These are phyloP conservation scores for Perkinsus olseni DNA, from an alignment of 169 alveolate genomes.

Conservation along the genomic window DNA sequence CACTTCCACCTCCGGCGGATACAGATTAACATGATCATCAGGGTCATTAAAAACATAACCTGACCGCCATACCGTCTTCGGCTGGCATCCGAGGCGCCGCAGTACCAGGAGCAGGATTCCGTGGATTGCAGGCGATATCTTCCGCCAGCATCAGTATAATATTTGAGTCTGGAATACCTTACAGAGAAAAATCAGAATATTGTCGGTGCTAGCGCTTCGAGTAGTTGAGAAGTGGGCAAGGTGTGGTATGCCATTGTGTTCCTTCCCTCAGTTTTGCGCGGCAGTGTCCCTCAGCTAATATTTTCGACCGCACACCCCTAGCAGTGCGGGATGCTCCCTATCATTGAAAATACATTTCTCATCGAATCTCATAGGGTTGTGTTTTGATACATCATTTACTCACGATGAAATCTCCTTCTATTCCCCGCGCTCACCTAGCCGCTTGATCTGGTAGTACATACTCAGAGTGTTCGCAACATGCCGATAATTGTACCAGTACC, in stretches of 20 bases:
- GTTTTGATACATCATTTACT: too few species aligned
- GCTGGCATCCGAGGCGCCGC: not conserved
- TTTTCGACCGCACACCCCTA: too few species aligned
- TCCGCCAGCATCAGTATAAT: not conserved
- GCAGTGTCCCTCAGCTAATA: too few species aligned
- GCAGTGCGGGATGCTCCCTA: too few species aligned
- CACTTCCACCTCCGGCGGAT: constrained; percentile 14
- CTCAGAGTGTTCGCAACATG: not conserved
- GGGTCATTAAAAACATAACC: not conserved
- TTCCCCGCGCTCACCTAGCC: not conserved
- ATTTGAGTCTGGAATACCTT: not conserved
- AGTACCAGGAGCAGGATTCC: not conserved
- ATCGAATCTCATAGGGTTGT: too few species aligned
- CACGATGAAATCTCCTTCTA: not conserved
- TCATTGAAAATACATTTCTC: too few species aligned
- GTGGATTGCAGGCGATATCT: not conserved
- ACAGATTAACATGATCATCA: not conserved
- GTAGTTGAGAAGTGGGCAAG: too few species aligned
- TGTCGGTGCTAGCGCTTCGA: too few species aligned
- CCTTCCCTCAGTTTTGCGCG: too few species aligned
- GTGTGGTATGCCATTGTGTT: too few species aligned
- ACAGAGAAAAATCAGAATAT: too few species aligned
- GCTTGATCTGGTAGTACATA: not conserved
- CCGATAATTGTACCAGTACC: not conserved
- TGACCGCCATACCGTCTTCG: not conserved